Evolutionary conservation across 805 yeast genomes (phyloP).

Genomic region (Candida boleticola): DNA sequence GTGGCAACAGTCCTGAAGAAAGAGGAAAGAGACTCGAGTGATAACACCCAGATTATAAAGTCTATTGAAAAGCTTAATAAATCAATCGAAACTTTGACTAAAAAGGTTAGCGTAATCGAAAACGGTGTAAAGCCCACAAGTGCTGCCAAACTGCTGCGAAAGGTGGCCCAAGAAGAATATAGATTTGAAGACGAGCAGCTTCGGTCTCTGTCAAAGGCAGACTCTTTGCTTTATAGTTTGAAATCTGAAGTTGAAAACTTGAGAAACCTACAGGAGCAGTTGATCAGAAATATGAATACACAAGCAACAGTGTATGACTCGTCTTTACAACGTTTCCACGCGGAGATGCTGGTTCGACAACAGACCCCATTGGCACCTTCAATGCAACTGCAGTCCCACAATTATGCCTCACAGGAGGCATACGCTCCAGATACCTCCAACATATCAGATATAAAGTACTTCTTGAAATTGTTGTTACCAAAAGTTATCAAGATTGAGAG

Average conservation of each 20-base stretch:
- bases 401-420: background rate
- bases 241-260: conserved; percentile 2
- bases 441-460: conserved; percentile 15
- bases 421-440: background rate
- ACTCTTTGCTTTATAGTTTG: background rate
- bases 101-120: background rate
- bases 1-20: background rate
- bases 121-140: background rate
- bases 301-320: background rate
- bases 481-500: conserved; percentile 12
- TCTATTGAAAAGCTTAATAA: background rate
- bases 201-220: background rate
- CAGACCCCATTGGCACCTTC: too few relatives aligned
- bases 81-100: background rate
- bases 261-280: conserved; percentile 1
- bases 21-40: background rate
- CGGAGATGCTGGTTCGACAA: too few relatives aligned
- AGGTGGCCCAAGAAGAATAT: background rate
- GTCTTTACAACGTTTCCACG: background rate
- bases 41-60: background rate
- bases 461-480: conserved; percentile 15
- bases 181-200: background rate
- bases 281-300: background rate
- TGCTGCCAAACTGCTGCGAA: too few relatives aligned
- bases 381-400: background rate